Percentiles rank a stretch among this genome's conserved stretches.
Evolutionary conservation across 208 protist genomes (phyloP).

Genomic region (Balamuthia mandrillaris): DNA sequence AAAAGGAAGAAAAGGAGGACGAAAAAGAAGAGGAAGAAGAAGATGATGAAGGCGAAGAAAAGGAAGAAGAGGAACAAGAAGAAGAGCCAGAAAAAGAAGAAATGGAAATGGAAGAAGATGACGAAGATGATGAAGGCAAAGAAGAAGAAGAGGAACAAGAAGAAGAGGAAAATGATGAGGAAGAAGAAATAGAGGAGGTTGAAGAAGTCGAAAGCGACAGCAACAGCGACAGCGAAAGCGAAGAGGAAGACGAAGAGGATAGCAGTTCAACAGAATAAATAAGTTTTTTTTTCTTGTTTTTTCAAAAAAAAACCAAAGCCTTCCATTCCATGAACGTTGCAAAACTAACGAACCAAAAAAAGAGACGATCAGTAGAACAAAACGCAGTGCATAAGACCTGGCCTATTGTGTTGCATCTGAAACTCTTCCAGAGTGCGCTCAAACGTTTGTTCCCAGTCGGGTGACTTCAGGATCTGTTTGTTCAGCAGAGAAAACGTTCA

Average conservation of each 20-base stretch:
- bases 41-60: neutral
- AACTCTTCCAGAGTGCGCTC: conserved; percentile 23
- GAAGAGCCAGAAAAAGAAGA: neutral
- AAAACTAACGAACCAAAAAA: too few species aligned
- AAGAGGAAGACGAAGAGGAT: too few species aligned
- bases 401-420: neutral
- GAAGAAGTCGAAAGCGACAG: neutral
- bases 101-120: neutral
- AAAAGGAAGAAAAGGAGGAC: neutral
- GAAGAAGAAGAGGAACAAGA: neutral
- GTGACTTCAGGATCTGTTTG: neutral
- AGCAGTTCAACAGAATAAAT: too few species aligned
- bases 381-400: too few species aligned
- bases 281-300: too few species aligned
- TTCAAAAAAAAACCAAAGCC: too few species aligned
- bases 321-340: too few species aligned
- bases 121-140: neutral
- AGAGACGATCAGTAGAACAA: too few species aligned
- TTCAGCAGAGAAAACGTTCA: neutral
- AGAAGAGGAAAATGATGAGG: neutral
- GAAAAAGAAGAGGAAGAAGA: neutral
- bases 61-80: neutral
- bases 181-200: neutral
- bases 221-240: neutral
- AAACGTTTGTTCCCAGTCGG: conserved; percentile 21